Percentiles rank a stretch among this genome's conserved stretches.
Evolutionary conservation across 805 yeast species (phyloP).

Genomic region (Yarrowia sp.): DNA sequence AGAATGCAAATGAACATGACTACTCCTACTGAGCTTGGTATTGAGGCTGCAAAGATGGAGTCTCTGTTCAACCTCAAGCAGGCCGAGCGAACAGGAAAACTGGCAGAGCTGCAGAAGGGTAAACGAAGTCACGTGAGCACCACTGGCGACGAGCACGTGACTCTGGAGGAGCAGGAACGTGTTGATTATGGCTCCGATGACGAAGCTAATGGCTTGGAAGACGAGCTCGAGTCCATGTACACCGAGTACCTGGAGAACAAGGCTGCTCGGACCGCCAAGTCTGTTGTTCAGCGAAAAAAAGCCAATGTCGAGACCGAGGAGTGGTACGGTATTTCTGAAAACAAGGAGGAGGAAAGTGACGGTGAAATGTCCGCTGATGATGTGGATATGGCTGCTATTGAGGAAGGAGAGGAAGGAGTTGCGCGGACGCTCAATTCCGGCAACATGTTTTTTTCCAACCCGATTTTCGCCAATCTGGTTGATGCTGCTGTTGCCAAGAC

Average conservation of each 20-base stretch:
- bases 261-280: slow-evolving; percentile 47
- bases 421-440: neutral
- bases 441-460: slow-evolving; percentile 21
- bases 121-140: slow-evolving; percentile 48
- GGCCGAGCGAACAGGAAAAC: slow-evolving; percentile 86
- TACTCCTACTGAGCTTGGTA: slow-evolving; percentile 88
- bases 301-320: slow-evolving; percentile 50
- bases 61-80: slow-evolving; percentile 75
- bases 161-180: slow-evolving; percentile 31
- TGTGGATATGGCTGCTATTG: slow-evolving; percentile 14
- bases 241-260: slow-evolving; percentile 53
- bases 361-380: slow-evolving; percentile 30
- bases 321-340: slow-evolving; percentile 44
- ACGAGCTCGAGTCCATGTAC: slow-evolving; percentile 81
- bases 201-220: slow-evolving; percentile 62
- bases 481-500: slow-evolving; percentile 10
- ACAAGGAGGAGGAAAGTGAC: slow-evolving; percentile 33
- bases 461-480: slow-evolving; percentile 22
- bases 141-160: slow-evolving; percentile 36
- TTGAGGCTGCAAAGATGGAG: slow-evolving; percentile 83
- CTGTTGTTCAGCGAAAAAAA: slow-evolving; percentile 45
- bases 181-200: slow-evolving; percentile 40
- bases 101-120: slow-evolving; percentile 72
- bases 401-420: neutral
- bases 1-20: slow-evolving; percentile 96